phyloP scores from a whole-genome alignment of 2,329 filamentous ascomycete species.

The Curvularia sp. region DNA sequence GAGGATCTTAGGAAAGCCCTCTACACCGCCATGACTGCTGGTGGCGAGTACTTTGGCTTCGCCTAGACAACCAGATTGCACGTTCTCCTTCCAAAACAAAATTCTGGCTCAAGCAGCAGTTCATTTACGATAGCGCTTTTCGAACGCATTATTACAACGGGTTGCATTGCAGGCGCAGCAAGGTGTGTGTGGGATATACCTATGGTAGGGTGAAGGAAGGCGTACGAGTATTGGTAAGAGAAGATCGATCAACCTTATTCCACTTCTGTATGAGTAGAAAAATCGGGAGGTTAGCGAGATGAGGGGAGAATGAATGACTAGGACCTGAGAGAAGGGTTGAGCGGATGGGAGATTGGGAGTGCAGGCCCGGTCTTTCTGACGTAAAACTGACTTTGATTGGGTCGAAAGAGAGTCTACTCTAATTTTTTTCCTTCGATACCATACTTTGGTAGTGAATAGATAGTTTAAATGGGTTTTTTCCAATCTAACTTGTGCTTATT shows the following conservation, averaged over 20 bases:
- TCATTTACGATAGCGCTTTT: slow-evolving; percentile 13
- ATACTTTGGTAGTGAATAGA: slow-evolving; percentile 7
- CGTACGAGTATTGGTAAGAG: slow-evolving; percentile 12
- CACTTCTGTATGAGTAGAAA: slow-evolving; percentile 31
- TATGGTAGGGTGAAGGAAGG: slow-evolving; percentile 1
- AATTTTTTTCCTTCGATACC: not conserved
- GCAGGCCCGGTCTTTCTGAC: slow-evolving; percentile 35
- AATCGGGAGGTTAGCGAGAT: slow-evolving; percentile 16
- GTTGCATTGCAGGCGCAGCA: slow-evolving; percentile 45
- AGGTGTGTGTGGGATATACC: slow-evolving; percentile 19
- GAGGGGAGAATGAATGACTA: slow-evolving; percentile 10
- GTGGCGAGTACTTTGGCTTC: slow-evolving; percentile 97
- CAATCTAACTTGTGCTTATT: not conserved
- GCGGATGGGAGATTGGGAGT: slow-evolving; percentile 34
- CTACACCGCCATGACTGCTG: slow-evolving; percentile 95
- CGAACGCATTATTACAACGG: slow-evolving; percentile 27
- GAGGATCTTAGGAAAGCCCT: slow-evolving; percentile 86
- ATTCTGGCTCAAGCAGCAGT: not conserved
- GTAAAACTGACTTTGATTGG: not conserved
- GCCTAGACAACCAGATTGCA: slow-evolving; percentile 64
- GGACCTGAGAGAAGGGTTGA: slow-evolving; percentile 1
- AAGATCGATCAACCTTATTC: not conserved
- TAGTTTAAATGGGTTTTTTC: slow-evolving; percentile 1
- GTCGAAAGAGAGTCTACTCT: not conserved
- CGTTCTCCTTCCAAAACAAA: not conserved